Evolutionary conservation across 2,329 filamentous ascomycete genomes (phyloP), one percentile per base, ranked within the genome.

Genomic region (Elsinoe perseae): DNA sequence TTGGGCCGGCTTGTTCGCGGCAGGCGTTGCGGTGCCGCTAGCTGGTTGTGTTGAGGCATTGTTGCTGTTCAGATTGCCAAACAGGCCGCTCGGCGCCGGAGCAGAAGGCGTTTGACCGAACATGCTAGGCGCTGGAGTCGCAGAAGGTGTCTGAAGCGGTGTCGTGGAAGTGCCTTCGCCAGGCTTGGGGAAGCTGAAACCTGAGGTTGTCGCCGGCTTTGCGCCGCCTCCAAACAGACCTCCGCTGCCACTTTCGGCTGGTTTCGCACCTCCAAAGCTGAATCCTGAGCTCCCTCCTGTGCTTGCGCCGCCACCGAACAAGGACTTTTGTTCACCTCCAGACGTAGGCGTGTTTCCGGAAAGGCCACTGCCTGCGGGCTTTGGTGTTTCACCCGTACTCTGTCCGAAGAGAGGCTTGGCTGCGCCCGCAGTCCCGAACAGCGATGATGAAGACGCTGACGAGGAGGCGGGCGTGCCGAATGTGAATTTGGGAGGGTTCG

Each of bases 121-220:
- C 25, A 56, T 44, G 25, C 10, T 30, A 4, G 53, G 40, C 40
- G 52, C 52, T 16, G 52, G 25, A n/a, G 38, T 58, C 32, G 58
- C 40, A 30, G 75, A 75, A 25, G 76, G 76, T 59, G 74, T 74
- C 5, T 75, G 75, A 54, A 75, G 75, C 50, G 77, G 77, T 28
- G 76, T 78, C 16, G 76, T 78, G 14, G 76, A 77, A 50, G 69
- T 62, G 46, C 30, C 58, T 32, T 46, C 56, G 8, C 23, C 21
- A 3, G 43, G 42, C 10, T 50, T 54, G n/a, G 50, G 50, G 54
- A 60, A 58, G 48, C 56, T 57, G 57, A 60, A 60, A 30, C 57
- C 55, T 8, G 56, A n/a, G 16, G 53, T 36, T 20, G 50, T 44
- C 12, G 55, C 44, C 2, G 55, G 50, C 10, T 50, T 52, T 27